Base-by-base conservation (phyloP, 352 stramenopile species). In the Pythium coloratum region DNA sequence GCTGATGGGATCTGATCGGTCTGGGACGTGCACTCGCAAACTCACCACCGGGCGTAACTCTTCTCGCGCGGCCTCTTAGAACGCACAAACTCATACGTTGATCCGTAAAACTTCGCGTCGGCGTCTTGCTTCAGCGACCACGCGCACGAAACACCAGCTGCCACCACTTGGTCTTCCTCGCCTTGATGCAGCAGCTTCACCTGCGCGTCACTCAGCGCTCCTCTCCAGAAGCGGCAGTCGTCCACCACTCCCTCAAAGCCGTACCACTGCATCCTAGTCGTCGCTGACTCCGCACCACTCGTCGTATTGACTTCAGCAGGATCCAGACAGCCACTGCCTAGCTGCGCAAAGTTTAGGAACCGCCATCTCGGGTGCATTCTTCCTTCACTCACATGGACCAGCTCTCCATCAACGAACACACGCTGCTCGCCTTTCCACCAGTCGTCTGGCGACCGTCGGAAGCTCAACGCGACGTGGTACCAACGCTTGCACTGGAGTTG, bases 161-260 rank as follows among this genome's bases (percentile, higher is more conserved):
- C 38, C 9, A 18, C 13, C 38, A 44, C 38, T 44, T 44, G 38
- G 38, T 44, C 38, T 44, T 44, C 38, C 9, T 44, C 38, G 8
- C 38, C 38, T 44, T 44, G 38, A 4, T 44, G 38, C 9, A 44
- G 38, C 38, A 44, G 10, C 38, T 18, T 12, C 6, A 44, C 38
- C 14, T 44, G 38, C 8, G 38, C 8, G 3, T 44, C 38, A 13
- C 9, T 44, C 38, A 84, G n/a, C 4, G 64, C 59, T 36, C 53
- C 66, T 32, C 33, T 13, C 71, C 71, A 84, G 3, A 73, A 40
- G 3, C 67, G 72, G 47, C 78, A 82, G 16, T 54, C 58, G 49
- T 81, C 70, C 1, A 84, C 54, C 1, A 79, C 16, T 2, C 75
- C 77, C 24, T 76, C 34, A 24, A 79, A 82, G 5, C 55, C 65